Evolutionary conservation across 495 filamentous ascomycete genomes (phyloP), one percentile per base, ranked within the genome.

Genomic region (Xylaria cubensis): DNA sequence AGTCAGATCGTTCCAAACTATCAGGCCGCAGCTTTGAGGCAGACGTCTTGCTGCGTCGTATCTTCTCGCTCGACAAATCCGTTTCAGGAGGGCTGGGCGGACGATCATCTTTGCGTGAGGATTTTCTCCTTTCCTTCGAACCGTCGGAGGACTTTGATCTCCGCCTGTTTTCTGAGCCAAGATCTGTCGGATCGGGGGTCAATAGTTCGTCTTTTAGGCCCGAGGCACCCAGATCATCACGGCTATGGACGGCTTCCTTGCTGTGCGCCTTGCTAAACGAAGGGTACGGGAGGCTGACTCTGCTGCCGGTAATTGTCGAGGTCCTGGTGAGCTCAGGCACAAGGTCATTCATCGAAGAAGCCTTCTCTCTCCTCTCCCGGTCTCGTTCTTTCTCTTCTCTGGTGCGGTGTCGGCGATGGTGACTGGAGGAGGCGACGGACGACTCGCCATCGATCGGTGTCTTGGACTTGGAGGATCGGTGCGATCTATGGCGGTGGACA

Each of bases 191-290:
- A 67, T 95, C 92, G 19, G 93, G 93, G 0, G 93, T 96, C 69
- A 89, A 90, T 42, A 90, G 91, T 69, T 87, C 86, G 7, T 80
- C 77, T 69, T 80, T 82, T 34, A 79, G 81, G 48, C 82, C 77
- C 3, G 73, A 77, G 29, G 67, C 32, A 29, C 76, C 80, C 66
- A 89, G 66, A 73, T 90, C 88, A 69, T 90, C 89, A 74, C 86
- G 86, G 78, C 87, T 89, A 62, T 86, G 83, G 48, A 97, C 85
- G 61, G 88, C 86, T 78, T 97, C 94, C 79, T 93, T 95, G 87
- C 93, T 96, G 78, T 97, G 92, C 46, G 91, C 90, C 80, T 97
- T 97, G 77, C 92, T 95, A 83, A 97, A 96, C 21, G 84, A 86
- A 5, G 95, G 94, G 78, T 98, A 98, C 15, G 94, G 91, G 29